Conservation (phyloP, 306 rosid genomes). For the Hippophae rhamnoides region DNA sequence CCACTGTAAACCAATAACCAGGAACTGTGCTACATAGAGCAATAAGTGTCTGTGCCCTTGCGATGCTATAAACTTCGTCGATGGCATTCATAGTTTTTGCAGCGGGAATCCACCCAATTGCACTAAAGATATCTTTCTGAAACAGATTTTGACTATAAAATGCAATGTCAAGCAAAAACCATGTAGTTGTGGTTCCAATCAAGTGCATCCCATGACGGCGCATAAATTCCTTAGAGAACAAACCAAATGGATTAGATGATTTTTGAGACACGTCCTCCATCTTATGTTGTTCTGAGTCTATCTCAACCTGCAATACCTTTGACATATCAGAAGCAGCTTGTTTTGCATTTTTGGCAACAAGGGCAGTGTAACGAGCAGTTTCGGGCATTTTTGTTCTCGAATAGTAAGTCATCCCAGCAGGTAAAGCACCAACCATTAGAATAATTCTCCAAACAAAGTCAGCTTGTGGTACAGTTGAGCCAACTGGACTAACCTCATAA, state of each 20-base stretch:
- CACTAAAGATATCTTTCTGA: background rate
- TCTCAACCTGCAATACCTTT: background rate
- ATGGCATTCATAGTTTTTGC: no score
- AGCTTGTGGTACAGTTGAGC: background rate
- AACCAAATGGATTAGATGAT: background rate
- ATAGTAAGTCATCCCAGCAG: background rate
- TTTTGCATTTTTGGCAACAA: background rate
- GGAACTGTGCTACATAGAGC: background rate
- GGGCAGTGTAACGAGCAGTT: background rate
- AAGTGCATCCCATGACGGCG: background rate
- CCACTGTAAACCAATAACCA: constrained; percentile 1
- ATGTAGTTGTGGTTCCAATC: background rate
- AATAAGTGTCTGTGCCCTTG: constrained; percentile 3
- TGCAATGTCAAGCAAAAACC: background rate
- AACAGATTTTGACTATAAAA: background rate
- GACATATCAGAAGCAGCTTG: background rate
- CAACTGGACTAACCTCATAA: background rate
- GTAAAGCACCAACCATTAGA: background rate
- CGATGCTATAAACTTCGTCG: no score
- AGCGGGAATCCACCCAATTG: no score
- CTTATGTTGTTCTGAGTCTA: background rate
- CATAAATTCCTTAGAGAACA: background rate
- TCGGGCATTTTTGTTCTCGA: background rate
- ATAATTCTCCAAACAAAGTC: background rate
- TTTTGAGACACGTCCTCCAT: background rate